Conservation (phyloP, 106 monocot genomes). For the Acanthochlamys bracteata region DNA sequence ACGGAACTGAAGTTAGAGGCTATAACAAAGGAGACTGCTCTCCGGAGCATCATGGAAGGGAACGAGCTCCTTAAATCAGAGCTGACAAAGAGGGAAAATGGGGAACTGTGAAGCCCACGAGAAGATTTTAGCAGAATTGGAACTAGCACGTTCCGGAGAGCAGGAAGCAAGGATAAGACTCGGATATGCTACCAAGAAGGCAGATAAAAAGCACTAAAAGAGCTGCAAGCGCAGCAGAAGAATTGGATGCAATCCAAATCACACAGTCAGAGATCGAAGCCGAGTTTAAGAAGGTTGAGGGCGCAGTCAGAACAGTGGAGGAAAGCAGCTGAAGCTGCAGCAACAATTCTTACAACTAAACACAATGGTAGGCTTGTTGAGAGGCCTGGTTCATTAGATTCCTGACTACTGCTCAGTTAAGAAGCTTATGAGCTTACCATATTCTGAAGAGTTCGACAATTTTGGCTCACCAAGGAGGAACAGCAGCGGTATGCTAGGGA, state of each 20-base stretch:
- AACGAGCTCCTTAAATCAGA: constrained; percentile 52
- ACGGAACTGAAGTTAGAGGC: constrained; percentile 51
- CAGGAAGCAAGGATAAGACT: constrained; percentile 50
- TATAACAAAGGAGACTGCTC: constrained; percentile 65
- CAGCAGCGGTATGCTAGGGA: constrained; percentile 46
- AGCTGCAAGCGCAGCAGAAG: constrained; percentile 35
- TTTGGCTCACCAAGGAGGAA: constrained; percentile 64
- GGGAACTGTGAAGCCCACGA: constrained; percentile 28
- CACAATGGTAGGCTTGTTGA: constrained; percentile 42
- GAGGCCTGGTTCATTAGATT: constrained; percentile 54
- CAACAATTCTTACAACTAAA: constrained; percentile 48
- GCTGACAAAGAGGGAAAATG: constrained; percentile 23
- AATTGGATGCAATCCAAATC: constrained; percentile 56
- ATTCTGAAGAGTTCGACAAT: constrained; percentile 43
- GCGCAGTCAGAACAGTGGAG: constrained; percentile 96
- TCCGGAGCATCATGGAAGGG: constrained; percentile 53
- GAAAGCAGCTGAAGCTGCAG: constrained; percentile 94
- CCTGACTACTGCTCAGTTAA: constrained; percentile 39
- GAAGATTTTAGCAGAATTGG: constrained; percentile 32
- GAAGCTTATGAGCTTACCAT: constrained; percentile 70
- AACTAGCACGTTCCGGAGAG: constrained; percentile 57
- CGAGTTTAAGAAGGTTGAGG: constrained; percentile 62
- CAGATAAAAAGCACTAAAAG: constrained; percentile 39
- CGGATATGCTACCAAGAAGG: constrained; percentile 40
- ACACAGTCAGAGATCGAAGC: constrained; percentile 54